A percentile compares a stretch with the other conserved stretches of the same genome.
Evolutionary conservation across 345 rosid species (phyloP).

Genomic region (Isatis tinctoria): DNA sequence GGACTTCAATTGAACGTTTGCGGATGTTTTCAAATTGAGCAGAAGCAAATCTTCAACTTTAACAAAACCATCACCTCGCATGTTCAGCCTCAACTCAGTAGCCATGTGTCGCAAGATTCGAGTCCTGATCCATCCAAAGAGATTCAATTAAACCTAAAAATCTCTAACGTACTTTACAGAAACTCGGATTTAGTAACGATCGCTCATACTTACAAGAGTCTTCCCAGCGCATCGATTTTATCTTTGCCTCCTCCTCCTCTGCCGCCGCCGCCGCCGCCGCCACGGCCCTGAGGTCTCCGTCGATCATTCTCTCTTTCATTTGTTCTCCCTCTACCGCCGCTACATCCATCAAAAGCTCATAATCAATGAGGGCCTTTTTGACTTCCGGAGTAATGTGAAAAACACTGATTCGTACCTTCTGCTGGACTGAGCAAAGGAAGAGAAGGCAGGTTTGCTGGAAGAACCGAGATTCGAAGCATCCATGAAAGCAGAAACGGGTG

Average conservation of each 20-base stretch:
- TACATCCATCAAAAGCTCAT: not conserved
- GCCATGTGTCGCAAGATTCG: conserved; percentile 78
- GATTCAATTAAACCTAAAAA: not conserved
- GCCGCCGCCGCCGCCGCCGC: conserved; percentile 37
- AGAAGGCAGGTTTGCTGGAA: conserved; percentile 15
- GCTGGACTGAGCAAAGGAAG: conserved; percentile 41
- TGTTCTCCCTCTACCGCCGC: conserved; percentile 52
- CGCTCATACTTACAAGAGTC: conserved; percentile 61
- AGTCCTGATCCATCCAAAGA: conserved; percentile 44
- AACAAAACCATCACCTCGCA: conserved; percentile 78
- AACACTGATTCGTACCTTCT: conserved; percentile 31
- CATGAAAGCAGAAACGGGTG: conserved; percentile 10
- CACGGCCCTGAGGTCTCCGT: conserved; percentile 44
- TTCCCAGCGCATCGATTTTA: conserved; percentile 79
- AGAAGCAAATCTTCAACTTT: conserved; percentile 67
- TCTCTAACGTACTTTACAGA: not conserved
- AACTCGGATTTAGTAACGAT: not conserved
- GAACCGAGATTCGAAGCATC: conserved; percentile 23
- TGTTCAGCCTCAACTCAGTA: conserved; percentile 61
- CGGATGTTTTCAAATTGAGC: conserved; percentile 67
- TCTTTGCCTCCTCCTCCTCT: conserved; percentile 40
- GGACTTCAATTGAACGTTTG: conserved; percentile 56
- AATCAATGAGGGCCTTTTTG: not conserved
- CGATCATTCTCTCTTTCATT: conserved; percentile 36
- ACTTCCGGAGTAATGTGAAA: not conserved